Evolutionary conservation across 768 basidiomycete genomes (phyloP).

Genomic region (Tulasnella sp.): DNA sequence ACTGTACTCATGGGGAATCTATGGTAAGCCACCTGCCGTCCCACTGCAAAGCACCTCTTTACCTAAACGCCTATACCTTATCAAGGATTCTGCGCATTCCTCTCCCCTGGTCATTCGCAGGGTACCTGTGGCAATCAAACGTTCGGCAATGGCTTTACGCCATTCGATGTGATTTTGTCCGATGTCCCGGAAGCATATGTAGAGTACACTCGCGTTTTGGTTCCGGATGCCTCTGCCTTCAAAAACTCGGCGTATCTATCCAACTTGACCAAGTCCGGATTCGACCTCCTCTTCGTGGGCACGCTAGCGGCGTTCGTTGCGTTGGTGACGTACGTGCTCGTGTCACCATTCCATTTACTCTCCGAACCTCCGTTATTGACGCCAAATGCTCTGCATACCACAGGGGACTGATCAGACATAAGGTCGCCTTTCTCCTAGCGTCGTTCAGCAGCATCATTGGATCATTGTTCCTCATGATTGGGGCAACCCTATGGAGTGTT

Average conservation of each 20-base stretch:
- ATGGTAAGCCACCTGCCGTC: constrained; percentile 13
- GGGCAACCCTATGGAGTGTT: constrained; percentile 17
- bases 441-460: constrained; percentile 12
- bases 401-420: constrained; percentile 19
- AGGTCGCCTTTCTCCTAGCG: constrained; percentile 15
- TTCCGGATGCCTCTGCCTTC: constrained; percentile 10
- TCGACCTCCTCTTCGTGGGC: constrained; percentile 19
- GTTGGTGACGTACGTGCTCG: constrained; percentile 13
- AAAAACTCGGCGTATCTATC: constrained; percentile 14
- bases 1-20: constrained; percentile 20
- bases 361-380: neutral
- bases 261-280: constrained; percentile 12
- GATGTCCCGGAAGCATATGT: constrained; percentile 14
- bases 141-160: constrained; percentile 16
- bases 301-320: constrained; percentile 12
- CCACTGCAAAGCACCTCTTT: no score
- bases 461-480: constrained; percentile 15
- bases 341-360: neutral
- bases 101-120: neutral
- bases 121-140: constrained; percentile 17
- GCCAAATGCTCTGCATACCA: neutral
- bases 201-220: constrained; percentile 3
- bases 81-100: constrained; percentile 17
- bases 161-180: constrained; percentile 15
- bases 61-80: neutral